Conservation (phyloP, 2,329 filamentous ascomycete genomes). For the Phialophora expanda region DNA sequence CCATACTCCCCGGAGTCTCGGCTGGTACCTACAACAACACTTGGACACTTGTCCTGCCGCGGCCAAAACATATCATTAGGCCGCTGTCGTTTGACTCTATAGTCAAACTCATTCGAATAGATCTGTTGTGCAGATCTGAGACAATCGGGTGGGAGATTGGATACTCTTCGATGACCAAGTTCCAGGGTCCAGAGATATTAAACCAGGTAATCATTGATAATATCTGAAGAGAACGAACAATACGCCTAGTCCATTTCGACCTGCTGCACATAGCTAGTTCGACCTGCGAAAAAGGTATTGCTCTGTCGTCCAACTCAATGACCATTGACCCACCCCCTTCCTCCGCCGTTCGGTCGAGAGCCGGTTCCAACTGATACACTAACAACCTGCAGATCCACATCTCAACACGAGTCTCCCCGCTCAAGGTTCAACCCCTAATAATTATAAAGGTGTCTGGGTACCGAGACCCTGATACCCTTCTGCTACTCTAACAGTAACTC, state of each 20-base stretch:
- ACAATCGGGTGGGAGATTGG: neutral
- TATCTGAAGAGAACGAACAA: neutral
- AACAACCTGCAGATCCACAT: neutral
- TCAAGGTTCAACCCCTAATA: neutral
- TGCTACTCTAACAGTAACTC: neutral
- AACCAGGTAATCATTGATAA: neutral
- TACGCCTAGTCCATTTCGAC: neutral
- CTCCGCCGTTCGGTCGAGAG: slow-evolving; percentile 1
- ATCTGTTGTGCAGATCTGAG: neutral
- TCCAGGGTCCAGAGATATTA: neutral
- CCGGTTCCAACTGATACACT: neutral
- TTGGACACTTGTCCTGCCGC: neutral
- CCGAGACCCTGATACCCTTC: neutral
- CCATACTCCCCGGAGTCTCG: neutral
- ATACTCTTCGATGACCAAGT: neutral
- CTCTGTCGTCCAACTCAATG: neutral
- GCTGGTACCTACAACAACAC: neutral
- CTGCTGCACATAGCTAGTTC: neutral
- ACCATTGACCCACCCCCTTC: neutral
- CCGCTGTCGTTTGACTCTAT: neutral
- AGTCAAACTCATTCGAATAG: neutral
- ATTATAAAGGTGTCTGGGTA: neutral
- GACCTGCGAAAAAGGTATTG: neutral
- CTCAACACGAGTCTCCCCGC: neutral
- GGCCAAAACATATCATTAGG: neutral